A percentile compares a stretch with the other conserved stretches of the same genome.
Conservation (phyloP, 768 basidiomycete genomes). For the Boletellus ananiceps region DNA sequence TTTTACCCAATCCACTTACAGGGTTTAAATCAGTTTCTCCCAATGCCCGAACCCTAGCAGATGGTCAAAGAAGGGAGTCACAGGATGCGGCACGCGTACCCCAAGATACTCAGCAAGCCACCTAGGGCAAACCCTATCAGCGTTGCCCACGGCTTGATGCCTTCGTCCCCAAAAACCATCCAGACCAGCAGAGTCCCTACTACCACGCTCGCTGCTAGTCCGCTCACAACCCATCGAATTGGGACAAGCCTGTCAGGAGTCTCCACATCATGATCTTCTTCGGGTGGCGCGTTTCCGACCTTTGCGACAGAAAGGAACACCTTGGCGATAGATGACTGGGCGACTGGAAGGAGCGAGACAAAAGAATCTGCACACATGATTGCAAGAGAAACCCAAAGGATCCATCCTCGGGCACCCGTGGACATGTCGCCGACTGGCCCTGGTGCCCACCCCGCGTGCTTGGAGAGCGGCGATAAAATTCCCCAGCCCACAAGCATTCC, state of each 20-base stretch:
- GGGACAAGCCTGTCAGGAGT: conserved; percentile 79
- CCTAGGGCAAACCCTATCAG: conserved; percentile 80
- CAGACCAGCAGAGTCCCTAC: conserved; percentile 79
- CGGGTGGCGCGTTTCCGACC: conserved; percentile 15
- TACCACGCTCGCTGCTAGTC: conserved; percentile 56
- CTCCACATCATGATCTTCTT: conserved; percentile 63
- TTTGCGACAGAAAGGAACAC: conserved; percentile 29
- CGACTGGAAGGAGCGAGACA: conserved; percentile 77
- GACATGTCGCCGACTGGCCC: conserved; percentile 86
- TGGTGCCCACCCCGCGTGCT: conserved; percentile 84
- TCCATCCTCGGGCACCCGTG: conserved; percentile 90
- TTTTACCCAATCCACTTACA: conserved; percentile 90
- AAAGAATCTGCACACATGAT: conserved; percentile 94
- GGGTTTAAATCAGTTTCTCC: conserved; percentile 96
- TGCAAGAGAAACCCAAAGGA: conserved; percentile 92
- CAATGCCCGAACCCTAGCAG: conserved; percentile 76
- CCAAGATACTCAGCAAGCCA: conserved; percentile 80
- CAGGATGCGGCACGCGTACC: conserved; percentile 43
- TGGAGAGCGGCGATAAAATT: conserved; percentile 84
- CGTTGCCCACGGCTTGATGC: conserved; percentile 95
- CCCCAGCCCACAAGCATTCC: conserved; percentile 99
- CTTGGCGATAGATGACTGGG: conserved; percentile 46
- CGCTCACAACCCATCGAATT: conserved; percentile 66
- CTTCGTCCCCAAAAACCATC: conserved; percentile 84
- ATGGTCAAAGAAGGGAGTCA: conserved; percentile 4